Evolutionary conservation across 139 green algal genomes (phyloP).

Genomic region (Zygnema cylindricum): DNA sequence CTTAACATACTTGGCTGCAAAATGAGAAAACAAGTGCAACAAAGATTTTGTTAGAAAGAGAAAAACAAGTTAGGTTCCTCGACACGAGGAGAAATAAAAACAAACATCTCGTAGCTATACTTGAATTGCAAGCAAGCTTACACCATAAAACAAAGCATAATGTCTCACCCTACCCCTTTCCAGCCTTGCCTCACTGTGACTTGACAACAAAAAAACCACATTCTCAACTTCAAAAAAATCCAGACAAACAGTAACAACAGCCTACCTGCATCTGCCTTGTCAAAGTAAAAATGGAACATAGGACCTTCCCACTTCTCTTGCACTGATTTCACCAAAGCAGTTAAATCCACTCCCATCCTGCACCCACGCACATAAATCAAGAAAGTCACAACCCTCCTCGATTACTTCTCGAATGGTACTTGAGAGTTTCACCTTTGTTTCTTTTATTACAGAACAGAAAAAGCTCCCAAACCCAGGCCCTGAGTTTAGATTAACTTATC

Average conservation of each 20-base stretch:
- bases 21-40: not conserved
- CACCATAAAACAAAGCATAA: too few relatives aligned
- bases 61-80: too few relatives aligned
- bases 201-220: too few relatives aligned
- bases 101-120: too few relatives aligned
- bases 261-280: constrained; percentile 25
- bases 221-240: too few relatives aligned
- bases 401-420: not conserved
- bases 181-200: too few relatives aligned
- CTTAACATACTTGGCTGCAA: constrained; percentile 12
- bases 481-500: too few relatives aligned
- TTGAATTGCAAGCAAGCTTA: too few relatives aligned
- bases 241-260: too few relatives aligned
- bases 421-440: not conserved
- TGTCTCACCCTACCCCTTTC: too few relatives aligned
- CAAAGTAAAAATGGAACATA: constrained; percentile 14
- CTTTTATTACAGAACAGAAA: constrained; percentile 5
- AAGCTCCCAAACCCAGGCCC: not conserved
- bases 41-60: not conserved
- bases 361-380: not conserved
- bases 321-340: not conserved
- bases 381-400: not conserved
- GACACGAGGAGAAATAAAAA: too few relatives aligned
- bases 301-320: not conserved
- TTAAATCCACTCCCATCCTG: constrained; percentile 1